Percentiles rank a stretch among this genome's conserved stretches.
Conservation (phyloP, 73 alveolate genomes). For the Tetrahymena borealis region DNA sequence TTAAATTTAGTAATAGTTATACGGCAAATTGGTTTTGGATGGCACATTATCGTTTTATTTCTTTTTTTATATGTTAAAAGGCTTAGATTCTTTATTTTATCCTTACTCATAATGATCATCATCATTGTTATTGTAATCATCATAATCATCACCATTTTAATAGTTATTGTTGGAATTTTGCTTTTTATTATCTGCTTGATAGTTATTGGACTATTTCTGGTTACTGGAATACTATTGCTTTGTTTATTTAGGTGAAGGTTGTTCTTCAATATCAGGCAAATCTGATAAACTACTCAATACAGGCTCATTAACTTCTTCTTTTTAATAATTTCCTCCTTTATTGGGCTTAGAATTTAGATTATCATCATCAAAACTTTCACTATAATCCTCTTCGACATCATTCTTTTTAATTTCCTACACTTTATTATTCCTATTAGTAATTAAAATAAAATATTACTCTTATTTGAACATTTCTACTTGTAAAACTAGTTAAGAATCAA, state of each 20-base stretch:
- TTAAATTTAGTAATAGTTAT: not conserved
- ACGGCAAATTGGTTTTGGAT: not conserved
- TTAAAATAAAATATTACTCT: too few relatives aligned
- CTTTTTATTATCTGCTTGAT: not conserved
- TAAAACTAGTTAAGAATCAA: too few relatives aligned
- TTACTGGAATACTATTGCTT: not conserved
- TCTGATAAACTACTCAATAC: not conserved
- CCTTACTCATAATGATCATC: too few relatives aligned
- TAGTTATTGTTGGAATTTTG: not conserved
- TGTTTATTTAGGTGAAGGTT: not conserved
- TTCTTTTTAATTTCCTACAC: not conserved
- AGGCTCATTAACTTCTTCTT: not conserved
- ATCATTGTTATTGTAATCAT: too few relatives aligned
- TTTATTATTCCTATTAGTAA: not conserved
- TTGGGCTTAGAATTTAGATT: not conserved
- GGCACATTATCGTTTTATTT: not conserved
- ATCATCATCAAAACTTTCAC: not conserved
- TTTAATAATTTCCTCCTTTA: not conserved
- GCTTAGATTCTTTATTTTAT: not conserved
- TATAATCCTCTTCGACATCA: not conserved
- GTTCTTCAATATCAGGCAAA: not conserved
- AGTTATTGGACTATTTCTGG: not conserved
- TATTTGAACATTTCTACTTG: too few relatives aligned
- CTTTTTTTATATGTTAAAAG: not conserved
- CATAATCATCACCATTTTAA: too few relatives aligned